Evolutionary conservation across 768 basidiomycete species (phyloP), one percentile per base, ranked within the genome.

Genomic region (Tulasnella sp.): DNA sequence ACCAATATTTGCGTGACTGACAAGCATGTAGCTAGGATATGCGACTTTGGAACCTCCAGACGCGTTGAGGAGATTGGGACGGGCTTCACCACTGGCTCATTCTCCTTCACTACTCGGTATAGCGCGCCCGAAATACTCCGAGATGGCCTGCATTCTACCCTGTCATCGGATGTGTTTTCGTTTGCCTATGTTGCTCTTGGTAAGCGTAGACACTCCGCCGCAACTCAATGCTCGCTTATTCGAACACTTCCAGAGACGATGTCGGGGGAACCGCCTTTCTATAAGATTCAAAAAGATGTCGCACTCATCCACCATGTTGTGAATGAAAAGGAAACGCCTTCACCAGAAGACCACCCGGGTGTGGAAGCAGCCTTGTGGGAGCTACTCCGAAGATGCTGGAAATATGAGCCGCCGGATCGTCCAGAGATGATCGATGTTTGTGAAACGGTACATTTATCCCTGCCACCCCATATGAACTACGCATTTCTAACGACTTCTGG

Each of bases 101-200:
- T 20, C 35, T 15, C 32, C 6, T 3, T 3, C n/a, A 42, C 70
- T 42, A 42, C 32, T 32, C 70, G 70, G 15, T 71, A 71, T 20
- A 71, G 1, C 70, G 70, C 70, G 13, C 70, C 70, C 13, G 70
- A 71, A 35, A 37, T 71, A 42, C 32, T 35, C 70, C 1, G 2
- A 9, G 2, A 42, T 6, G 40, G 20, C 23, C 32, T 1, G 3
- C 3, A 20, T 71, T 5, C 35, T 35, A 35, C 35, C 5, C 35
- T 35, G 35, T 5, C 2, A 2, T 35, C 35, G 35, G 70, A 71
- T 35, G 70, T 71, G 11, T 71, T 32, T 29, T 37, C 35, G 1
- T 71, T 71, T 42, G 70, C 70, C 9, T 71, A n/a, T 29, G 70
- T 71, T 16, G 40, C 70, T 20, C 70, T 71, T 15, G 70, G 70